Conservation (phyloP, 176 grass and related monocot species). For the Elymus sibiricus region DNA sequence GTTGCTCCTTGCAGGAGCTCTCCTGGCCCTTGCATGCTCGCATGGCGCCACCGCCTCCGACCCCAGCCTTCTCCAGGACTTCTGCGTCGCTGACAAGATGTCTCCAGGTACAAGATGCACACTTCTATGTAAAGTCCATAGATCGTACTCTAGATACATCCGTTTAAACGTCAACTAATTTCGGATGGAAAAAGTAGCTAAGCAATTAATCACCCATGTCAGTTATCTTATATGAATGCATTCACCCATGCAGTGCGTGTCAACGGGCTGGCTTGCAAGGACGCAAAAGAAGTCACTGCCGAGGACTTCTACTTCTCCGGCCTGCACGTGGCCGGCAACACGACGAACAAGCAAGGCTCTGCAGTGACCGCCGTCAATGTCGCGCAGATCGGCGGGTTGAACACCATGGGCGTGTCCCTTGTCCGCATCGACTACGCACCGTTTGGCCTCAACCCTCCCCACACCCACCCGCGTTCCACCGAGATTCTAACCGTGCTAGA, state of each 20-base stretch:
- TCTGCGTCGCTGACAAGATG: not conserved
- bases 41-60: not conserved
- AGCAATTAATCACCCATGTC: too few species aligned
- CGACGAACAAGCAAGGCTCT: conserved; percentile 20
- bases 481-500: conserved; percentile 5
- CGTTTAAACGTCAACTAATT: too few species aligned
- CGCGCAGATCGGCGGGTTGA: conserved; percentile 19
- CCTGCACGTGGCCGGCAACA: too few species aligned
- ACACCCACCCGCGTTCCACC: too few species aligned
- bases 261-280: too few species aligned
- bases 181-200: too few species aligned
- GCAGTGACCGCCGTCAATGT: conserved; percentile 24
- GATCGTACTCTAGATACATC: too few species aligned
- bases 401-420: conserved; percentile 26
- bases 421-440: conserved; percentile 38
- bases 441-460: conserved; percentile 31
- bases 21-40: not conserved
- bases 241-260: too few species aligned
- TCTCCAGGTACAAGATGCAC: not conserved
- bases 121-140: too few species aligned
- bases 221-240: too few species aligned
- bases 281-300: too few species aligned
- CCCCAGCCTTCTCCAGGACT: not conserved
- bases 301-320: too few species aligned
- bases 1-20: not conserved